phyloP scores from a whole-genome alignment of 768 basidiomycete species.

The Mycena rosella region DNA sequence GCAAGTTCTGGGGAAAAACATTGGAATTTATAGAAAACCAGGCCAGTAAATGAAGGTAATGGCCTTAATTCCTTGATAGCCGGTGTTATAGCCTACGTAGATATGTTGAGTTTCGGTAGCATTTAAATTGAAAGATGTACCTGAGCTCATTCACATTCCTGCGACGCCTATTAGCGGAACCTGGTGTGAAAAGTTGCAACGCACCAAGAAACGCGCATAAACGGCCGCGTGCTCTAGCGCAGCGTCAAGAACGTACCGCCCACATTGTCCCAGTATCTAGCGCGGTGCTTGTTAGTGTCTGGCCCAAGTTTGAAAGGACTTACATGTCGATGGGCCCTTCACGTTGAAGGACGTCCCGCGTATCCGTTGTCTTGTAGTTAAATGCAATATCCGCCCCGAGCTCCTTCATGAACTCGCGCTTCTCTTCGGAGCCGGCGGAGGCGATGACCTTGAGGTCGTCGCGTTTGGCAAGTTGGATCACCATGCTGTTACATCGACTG shows the following conservation, averaged over 20 bases:
- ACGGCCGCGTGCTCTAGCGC: constrained; percentile 1
- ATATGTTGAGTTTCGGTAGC: background rate
- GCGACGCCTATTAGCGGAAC: background rate
- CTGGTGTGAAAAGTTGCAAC: background rate
- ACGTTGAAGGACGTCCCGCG: constrained; percentile 1
- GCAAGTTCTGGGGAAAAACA: too few relatives aligned
- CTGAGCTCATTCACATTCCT: constrained; percentile 12
- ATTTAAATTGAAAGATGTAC: background rate
- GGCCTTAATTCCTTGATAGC: constrained; percentile 2
- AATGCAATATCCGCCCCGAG: constrained; percentile 6
- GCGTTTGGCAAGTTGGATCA: constrained; percentile 9
- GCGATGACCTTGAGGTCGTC: constrained; percentile 6
- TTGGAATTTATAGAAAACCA: too few relatives aligned
- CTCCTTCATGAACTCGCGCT: constrained; percentile 8
- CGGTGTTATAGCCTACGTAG: constrained; percentile 4
- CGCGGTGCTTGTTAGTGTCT: background rate
- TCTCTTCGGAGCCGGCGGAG: background rate
- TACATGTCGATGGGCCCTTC: constrained; percentile 14
- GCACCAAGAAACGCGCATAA: background rate
- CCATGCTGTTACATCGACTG: too few relatives aligned
- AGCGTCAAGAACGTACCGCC: background rate
- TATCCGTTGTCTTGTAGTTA: constrained; percentile 14
- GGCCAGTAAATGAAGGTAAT: too few relatives aligned
- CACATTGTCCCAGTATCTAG: constrained; percentile 9
- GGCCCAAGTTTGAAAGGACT: background rate